Conservation (phyloP, 2,329 filamentous ascomycete genomes). For the Talaromyces piceae region DNA sequence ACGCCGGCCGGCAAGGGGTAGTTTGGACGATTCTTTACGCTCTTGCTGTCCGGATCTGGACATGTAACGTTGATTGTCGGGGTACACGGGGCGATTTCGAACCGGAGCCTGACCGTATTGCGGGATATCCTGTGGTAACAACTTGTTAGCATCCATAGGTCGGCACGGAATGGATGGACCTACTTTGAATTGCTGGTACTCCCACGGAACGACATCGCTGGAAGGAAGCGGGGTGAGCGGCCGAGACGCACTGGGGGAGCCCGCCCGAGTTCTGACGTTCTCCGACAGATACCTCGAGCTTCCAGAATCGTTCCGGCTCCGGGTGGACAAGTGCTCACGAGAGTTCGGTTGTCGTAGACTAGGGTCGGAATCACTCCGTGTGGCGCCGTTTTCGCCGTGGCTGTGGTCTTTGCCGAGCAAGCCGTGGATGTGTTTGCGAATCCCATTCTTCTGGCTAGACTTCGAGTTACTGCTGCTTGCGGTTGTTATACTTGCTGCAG, state of each 20-base stretch:
- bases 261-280: constrained; percentile 42
- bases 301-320: constrained; percentile 78
- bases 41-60: constrained; percentile 27
- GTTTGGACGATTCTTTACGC: constrained; percentile 43
- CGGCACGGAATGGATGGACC: constrained; percentile 48
- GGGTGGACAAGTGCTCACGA: constrained; percentile 49
- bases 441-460: constrained; percentile 55
- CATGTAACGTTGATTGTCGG: constrained; percentile 58
- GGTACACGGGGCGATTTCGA: constrained; percentile 59
- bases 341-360: constrained; percentile 44
- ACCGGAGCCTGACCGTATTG: constrained; percentile 73
- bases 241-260: constrained; percentile 67
- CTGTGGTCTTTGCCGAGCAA: constrained; percentile 90
- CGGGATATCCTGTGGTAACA: constrained; percentile 55
- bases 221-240: constrained; percentile 80
- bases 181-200: constrained; percentile 67
- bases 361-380: constrained; percentile 60
- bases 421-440: constrained; percentile 74
- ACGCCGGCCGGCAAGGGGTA: constrained; percentile 39
- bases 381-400: constrained; percentile 46
- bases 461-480: constrained; percentile 80
- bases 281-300: constrained; percentile 53
- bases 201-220: constrained; percentile 94
- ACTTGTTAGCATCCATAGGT: too few species aligned
- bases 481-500: constrained; percentile 78